Evolutionary conservation across 2,329 filamentous ascomycete species (phyloP), one percentile per base, ranked within the genome.

Genomic region (Pezicula radicicola): DNA sequence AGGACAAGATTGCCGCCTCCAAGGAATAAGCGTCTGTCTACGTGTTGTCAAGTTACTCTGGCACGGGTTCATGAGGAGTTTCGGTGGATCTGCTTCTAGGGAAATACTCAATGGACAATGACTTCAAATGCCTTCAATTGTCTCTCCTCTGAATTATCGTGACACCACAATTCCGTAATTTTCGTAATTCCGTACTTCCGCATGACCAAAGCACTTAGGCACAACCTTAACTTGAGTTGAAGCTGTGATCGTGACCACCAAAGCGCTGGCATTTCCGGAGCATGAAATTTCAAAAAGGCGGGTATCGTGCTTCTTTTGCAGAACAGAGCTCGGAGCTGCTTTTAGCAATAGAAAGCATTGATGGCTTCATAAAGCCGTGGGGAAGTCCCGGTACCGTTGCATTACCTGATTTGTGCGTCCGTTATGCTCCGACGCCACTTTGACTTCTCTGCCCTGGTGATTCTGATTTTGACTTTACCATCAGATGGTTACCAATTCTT

Each of bases 1-100:
- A 95, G 85, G 84, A 86, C 73, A 95, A 89, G 84, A 99, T 99
- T 79, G 85, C 88, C 72, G 81, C 88, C 77, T 81, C 96, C 69
- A 82, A 81, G 67, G 76, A 67, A 60, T 68, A 67, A 61, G 52
- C 46, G 46, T 46, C 49, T 56, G 47, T 53, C 44, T 55, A 39
- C 50, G 35, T 54, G 48, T 51, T 21, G 37, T 51, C 36, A 45
- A 39, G 27, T 53, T 48, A 52, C 30, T 41, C 48, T 55, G 40
- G 47, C 47, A 49, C 25, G 27, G 47, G 27, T 25, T 58, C 48
- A 58, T 52, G 55, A 55, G 51, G 54, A 59, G 55, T 56, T 60
- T 44, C 50, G 53, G 41, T 36, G 35, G 46, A 28, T 35, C 18
- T 35, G 47, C 30, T 37, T 19, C 19, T 48, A 39, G 36, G 33